These are phyloP conservation scores for Skeletonema potamos DNA, from an alignment of 108 stramenopile genomes.

Conservation along the genomic window DNA sequence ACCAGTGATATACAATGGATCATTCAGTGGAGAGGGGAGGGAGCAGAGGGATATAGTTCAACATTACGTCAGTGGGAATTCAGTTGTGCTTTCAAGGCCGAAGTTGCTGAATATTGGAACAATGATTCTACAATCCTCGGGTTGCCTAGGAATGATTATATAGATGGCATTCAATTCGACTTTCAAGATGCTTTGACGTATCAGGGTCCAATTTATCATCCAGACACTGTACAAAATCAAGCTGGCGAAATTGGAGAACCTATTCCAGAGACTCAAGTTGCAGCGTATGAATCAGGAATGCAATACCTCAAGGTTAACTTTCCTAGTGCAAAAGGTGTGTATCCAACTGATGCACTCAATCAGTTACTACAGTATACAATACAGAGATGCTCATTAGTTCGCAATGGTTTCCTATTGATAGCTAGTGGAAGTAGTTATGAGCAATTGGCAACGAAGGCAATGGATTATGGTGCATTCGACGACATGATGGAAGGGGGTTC, in stretches of 20 bases:
- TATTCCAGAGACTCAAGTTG: conserved; percentile 16
- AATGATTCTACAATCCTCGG: not conserved
- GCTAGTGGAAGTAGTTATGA: conserved; percentile 48
- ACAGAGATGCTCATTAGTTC: conserved; percentile 71
- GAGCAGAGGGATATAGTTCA: conserved; percentile 39
- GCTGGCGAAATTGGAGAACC: conserved; percentile 18
- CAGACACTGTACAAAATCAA: conserved; percentile 35
- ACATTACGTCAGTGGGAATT: conserved; percentile 45
- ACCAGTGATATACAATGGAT: not conserved
- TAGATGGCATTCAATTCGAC: conserved; percentile 21
- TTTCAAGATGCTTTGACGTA: conserved; percentile 42
- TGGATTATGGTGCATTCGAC: conserved; percentile 49
- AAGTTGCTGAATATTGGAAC: conserved; percentile 7
- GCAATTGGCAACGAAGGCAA: conserved; percentile 38
- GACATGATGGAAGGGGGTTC: conserved; percentile 57
- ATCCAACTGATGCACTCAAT: not conserved
- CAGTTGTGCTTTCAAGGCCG: conserved; percentile 34
- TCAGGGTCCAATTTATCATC: conserved; percentile 22
- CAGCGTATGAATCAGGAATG: conserved; percentile 71
- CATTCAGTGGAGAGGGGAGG: conserved; percentile 36
- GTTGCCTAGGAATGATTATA: not conserved
- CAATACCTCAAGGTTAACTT: conserved; percentile 54
- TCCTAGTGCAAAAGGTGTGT: not conserved
- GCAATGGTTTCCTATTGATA: conserved; percentile 63
- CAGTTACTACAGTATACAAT: conserved; percentile 32